These are phyloP conservation scores for Talaromyces wortmannii DNA, from an alignment of 495 filamentous ascomycete species.

Conservation along the genomic window DNA sequence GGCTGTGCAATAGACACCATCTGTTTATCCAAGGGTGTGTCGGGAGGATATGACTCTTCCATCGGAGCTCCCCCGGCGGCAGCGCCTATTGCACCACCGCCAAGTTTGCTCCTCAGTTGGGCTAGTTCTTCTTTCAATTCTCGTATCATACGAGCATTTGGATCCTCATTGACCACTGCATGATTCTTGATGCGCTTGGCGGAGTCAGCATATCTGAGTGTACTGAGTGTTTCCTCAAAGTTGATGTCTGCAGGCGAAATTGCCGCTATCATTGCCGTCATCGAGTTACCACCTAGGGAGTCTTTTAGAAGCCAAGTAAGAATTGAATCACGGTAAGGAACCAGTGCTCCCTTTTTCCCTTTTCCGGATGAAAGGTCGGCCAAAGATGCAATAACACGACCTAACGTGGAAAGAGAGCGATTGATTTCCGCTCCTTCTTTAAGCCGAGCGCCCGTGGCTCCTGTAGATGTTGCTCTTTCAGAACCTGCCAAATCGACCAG, in stretches of 20 bases:
- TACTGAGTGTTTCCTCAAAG: slow-evolving; percentile 95
- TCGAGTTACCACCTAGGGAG: slow-evolving; percentile 95
- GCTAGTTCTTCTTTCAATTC: slow-evolving; percentile 95
- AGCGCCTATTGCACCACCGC: slow-evolving; percentile 50
- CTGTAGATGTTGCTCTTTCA: slow-evolving; percentile 91
- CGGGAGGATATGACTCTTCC: slow-evolving; percentile 82
- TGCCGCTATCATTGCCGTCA: slow-evolving; percentile 99
- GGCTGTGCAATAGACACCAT: slow-evolving; percentile 88
- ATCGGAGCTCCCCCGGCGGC: slow-evolving; percentile 38
- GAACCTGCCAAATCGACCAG: slow-evolving; percentile 97
- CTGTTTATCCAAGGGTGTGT: slow-evolving; percentile 88
- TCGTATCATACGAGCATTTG: slow-evolving; percentile 97
- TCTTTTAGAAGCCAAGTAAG: slow-evolving; percentile 97
- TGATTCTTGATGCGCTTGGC: slow-evolving; percentile 99
- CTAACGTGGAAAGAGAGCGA: slow-evolving; percentile 89
- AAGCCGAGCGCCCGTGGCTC: slow-evolving; percentile 88
- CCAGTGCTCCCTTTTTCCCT: slow-evolving; percentile 75
- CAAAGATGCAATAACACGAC: slow-evolving; percentile 95
- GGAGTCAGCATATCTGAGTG: slow-evolving; percentile 92
- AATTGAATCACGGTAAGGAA: slow-evolving; percentile 95
- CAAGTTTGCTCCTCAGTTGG: slow-evolving; percentile 79
- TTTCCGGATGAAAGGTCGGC: slow-evolving; percentile 86
- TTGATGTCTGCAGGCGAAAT: slow-evolving; percentile 99
- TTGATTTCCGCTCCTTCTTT: slow-evolving; percentile 99
- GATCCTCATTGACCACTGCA: slow-evolving; percentile 97